Evolutionary conservation across 805 yeast species (phyloP).

Genomic region (Teunomyces stri): DNA sequence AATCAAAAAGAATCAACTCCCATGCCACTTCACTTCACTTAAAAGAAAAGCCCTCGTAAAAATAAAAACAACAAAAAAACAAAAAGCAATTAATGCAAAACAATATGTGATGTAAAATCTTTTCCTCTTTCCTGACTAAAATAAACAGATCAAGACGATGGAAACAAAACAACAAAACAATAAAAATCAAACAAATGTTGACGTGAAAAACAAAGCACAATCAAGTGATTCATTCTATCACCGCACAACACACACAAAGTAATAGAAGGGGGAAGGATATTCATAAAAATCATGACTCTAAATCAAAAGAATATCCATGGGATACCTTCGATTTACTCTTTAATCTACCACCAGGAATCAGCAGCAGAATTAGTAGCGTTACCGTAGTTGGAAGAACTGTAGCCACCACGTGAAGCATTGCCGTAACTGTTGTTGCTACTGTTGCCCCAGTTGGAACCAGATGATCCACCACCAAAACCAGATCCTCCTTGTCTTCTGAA

Average conservation of each 20-base stretch:
- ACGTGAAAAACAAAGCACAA: conserved; percentile 9
- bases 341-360: conserved; percentile 42
- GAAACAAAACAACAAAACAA: conserved; percentile 1
- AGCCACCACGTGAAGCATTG: conserved; percentile 18
- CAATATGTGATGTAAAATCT: conserved; percentile 14
- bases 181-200: conserved; percentile 12
- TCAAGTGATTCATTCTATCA: conserved; percentile 11
- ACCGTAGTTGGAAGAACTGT: conserved; percentile 23
- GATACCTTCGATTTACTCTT: conserved; percentile 5
- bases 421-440: conserved; percentile 16
- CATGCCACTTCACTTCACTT: neutral
- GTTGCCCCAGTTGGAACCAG: conserved; percentile 18
- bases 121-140: conserved; percentile 18
- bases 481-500: conserved; percentile 43
- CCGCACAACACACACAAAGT: conserved; percentile 6
- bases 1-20: conserved; percentile 6
- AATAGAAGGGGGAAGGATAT: conserved; percentile 4
- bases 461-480: conserved; percentile 17
- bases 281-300: conserved; percentile 7
- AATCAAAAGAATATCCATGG: conserved; percentile 7
- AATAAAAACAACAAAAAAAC: conserved; percentile 16
- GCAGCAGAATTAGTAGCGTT: conserved; percentile 29
- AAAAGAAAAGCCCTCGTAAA: conserved; percentile 11
- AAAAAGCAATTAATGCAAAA: conserved; percentile 25
- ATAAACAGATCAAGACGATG: conserved; percentile 21